Base-by-base conservation (phyloP, 805 yeast genomes). In the Metschnikowia santaceciliae region DNA sequence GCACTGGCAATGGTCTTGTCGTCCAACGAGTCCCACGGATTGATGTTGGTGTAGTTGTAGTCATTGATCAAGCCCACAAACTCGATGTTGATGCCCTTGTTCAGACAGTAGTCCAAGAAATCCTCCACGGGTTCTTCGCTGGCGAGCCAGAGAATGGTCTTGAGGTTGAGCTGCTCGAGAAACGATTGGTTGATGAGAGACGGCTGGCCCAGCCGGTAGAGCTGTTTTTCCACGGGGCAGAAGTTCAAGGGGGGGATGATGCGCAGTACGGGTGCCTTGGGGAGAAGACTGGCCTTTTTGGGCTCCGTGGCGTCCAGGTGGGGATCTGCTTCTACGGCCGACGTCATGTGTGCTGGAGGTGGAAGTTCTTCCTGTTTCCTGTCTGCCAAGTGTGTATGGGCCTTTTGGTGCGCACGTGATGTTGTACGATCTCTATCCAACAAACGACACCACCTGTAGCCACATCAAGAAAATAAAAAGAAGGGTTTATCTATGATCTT, bases 11-110 rank as follows among this genome's bases (percentile, higher is more conserved):
- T 90, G 20, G 95, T 82, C 39, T 81, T 77, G 62, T 90, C 96
- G 17, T 90, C 88, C 34, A 92, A 74, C 10, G 96, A 92, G 67
- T 94, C 98, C 99, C 99, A 92, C 2, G 98, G 97, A 62, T 91
- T 90, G 42, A 73, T 58, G 47, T 19, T 90, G 81, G 54, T 86
- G 55, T 66, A 66, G 52, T 65, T 58, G 54, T 60, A 67, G 56
- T 90, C 96, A 26, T 89, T 86, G 48, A 84, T 81, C 47, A 87
- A 79, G 1, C 95, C 95, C 36, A 89, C 85, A 66, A 89, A 94
- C 66, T 88, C 92, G 42, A 94, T 75, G 54, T 79, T 78, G 54
- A 94, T 90, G 52, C 81, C 78, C 58, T 85, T 77, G 20, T 76
- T 79, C 53, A 85, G 88, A 42, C 91, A 88, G 66, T 88, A 94